Evolutionary conservation across 108 stramenopile species (phyloP).

Genomic region (Cylindrotheca fusiformis): DNA sequence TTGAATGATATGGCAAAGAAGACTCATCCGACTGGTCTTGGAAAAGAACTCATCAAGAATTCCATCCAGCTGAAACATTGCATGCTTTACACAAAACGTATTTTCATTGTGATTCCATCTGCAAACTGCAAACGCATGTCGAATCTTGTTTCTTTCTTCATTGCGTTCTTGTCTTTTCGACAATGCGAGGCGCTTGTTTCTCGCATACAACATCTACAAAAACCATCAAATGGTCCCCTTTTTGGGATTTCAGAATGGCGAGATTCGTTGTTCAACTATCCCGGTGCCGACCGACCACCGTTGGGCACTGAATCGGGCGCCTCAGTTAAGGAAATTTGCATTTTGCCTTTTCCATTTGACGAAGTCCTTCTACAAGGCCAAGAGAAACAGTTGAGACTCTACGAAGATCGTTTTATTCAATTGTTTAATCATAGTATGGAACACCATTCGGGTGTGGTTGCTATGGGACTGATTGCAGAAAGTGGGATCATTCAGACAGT

Average conservation of each 20-base stretch:
- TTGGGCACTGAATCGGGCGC: conserved; percentile 4
- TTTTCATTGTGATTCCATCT: too few species aligned
- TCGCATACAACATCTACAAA: too few species aligned
- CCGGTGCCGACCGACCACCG: background rate
- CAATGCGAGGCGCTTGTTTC: too few species aligned
- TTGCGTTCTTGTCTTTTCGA: too few species aligned
- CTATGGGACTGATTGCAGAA: conserved; percentile 67
- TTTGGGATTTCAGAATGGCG: conserved; percentile 49
- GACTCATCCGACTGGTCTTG: too few species aligned
- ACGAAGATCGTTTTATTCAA: conserved; percentile 75
- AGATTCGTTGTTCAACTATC: conserved; percentile 38
- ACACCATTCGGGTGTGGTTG: conserved; percentile 66
- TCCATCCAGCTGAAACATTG: too few species aligned
- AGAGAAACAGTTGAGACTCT: conserved; percentile 70
- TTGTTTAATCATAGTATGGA: conserved; percentile 63
- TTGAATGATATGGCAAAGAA: too few species aligned
- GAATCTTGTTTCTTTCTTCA: too few species aligned
- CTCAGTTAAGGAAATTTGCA: conserved; percentile 47
- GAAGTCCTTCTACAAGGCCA: conserved; percentile 74
- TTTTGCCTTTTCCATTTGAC: conserved; percentile 71
- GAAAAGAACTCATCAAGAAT: too few species aligned
- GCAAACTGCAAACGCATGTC: too few species aligned
- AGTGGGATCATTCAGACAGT: conserved; percentile 69
- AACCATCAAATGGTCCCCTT: too few species aligned
- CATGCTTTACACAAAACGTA: too few species aligned